phyloP scores from a whole-genome alignment of 768 basidiomycete species.

The Collybia sp. region DNA sequence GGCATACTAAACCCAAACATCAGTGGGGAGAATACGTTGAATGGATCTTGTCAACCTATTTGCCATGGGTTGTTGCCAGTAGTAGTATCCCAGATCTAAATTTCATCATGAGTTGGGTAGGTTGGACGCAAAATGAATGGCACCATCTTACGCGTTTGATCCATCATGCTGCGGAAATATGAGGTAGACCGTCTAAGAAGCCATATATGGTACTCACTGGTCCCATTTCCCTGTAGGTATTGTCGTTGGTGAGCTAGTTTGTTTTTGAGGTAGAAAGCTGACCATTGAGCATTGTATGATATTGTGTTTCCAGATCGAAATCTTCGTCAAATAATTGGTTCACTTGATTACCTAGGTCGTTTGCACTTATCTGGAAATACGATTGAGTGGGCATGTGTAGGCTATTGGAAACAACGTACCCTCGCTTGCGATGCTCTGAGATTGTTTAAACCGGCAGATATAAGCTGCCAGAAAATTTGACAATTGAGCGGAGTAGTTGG shows the following conservation, averaged over 20 bases:
- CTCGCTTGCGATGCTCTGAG: slow-evolving; percentile 59
- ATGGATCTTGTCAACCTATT: slow-evolving; percentile 37
- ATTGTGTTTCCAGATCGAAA: slow-evolving; percentile 54
- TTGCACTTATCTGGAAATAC: slow-evolving; percentile 42
- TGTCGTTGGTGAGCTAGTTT: background rate
- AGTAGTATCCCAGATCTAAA: slow-evolving; percentile 55
- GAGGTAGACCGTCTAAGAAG: background rate
- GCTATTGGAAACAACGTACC: slow-evolving; percentile 14
- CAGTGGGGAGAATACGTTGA: background rate
- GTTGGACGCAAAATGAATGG: too few relatives aligned
- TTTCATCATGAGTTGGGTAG: too few relatives aligned
- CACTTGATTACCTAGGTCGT: slow-evolving; percentile 50
- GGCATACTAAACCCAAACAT: slow-evolving; percentile 39
- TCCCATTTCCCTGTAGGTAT: slow-evolving; percentile 52
- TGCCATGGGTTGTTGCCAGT: slow-evolving; percentile 71
- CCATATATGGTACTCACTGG: slow-evolving; percentile 33
- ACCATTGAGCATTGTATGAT: slow-evolving; percentile 55
- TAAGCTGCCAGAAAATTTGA: slow-evolving; percentile 22
- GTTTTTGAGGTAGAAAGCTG: slow-evolving; percentile 9
- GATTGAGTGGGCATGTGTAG: background rate
- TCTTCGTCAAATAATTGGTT: slow-evolving; percentile 56
- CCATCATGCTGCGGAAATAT: slow-evolving; percentile 51
- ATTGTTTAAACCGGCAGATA: slow-evolving; percentile 57
- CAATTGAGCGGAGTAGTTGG: background rate
- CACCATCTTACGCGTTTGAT: slow-evolving; percentile 60